Base-by-base conservation (phyloP, 2,329 filamentous ascomycete species). In the Massarina eburnea region DNA sequence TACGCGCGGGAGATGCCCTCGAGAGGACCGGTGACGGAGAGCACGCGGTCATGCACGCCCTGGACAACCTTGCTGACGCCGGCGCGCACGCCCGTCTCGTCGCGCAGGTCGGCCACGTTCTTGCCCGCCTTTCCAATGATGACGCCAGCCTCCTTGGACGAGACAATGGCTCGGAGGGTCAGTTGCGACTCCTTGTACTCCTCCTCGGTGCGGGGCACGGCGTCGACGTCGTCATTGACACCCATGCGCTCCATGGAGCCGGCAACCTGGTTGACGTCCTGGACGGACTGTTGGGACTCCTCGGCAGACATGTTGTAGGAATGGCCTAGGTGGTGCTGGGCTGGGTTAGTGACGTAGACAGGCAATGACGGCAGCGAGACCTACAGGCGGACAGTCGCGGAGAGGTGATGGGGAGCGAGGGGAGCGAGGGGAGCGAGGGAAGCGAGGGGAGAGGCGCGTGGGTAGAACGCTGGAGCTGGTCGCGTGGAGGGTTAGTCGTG, bases 81-180 rank as follows among this genome's bases (percentile, higher is more conserved):
- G 51, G 94, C 94, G 76, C 95, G 96, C 63, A 99, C 94, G 49
- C 92, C 94, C 57, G 94, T 99, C 76, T 97, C 92, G 64, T 99
- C 92, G 68, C 94, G 87, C 53, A 99, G 81, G 67, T 97, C 92
- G 38, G 94, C 94, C 44, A 99, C 94, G 66, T 99, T 97, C 81
- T 97, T 96, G 68, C 94, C 94, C 46, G 87, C 91, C 77, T 99
- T 99, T 73, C 94, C 94, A 72, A 99, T 99, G 73, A 99, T 97
- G 64, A 99, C 91, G 67, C 94, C 94, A 49, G 94, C 94, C 76
- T 99, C 94, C 78, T 97, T 97, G 71, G 94, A 96, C 26, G 94
- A 96, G 58, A 99, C 94, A 70, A 99, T 96, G 61, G 94, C 94
- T 70, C 94, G 89, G 54, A 99, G 83, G 51, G 94, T 99, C 64